phyloP scores from a whole-genome alignment of 495 filamentous ascomycete species.

The Collariella sp. region DNA sequence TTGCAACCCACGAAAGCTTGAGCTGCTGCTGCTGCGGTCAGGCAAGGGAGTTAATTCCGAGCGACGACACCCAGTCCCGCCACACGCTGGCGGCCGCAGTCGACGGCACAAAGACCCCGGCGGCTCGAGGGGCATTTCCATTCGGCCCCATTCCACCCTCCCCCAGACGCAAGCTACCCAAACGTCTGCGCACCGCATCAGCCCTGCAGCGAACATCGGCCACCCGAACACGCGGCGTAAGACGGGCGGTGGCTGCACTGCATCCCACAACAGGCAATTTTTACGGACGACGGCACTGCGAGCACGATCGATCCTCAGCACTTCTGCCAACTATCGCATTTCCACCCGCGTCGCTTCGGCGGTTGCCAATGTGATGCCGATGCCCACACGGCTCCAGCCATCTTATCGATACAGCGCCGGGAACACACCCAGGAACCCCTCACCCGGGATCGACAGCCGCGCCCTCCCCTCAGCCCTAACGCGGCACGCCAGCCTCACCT shows the following conservation, averaged over 20 bases:
- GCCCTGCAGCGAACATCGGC: slow-evolving; percentile 11
- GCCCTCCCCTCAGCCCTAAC: slow-evolving; percentile 9
- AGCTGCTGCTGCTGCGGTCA: not conserved
- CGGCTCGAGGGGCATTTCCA: slow-evolving; percentile 22
- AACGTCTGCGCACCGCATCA: slow-evolving; percentile 12
- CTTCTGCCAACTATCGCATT: not conserved
- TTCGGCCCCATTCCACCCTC: slow-evolving; percentile 17
- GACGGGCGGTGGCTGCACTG: not conserved
- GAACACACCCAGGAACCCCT: slow-evolving; percentile 15
- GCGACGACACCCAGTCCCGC: not conserved
- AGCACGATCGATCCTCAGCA: not conserved
- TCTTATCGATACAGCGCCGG: slow-evolving; percentile 25
- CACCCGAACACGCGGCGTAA: slow-evolving; percentile 2
- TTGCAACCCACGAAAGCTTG: not conserved
- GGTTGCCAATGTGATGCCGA: slow-evolving; percentile 15
- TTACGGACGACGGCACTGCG: not conserved
- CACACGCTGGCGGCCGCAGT: slow-evolving; percentile 2
- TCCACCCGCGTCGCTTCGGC: not conserved
- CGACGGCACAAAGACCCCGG: slow-evolving; percentile 17
- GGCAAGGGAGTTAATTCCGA: not conserved
- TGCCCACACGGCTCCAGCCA: slow-evolving; percentile 3
- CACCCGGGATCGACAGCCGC: slow-evolving; percentile 9
- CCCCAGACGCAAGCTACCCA: not conserved
- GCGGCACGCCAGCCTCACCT: slow-evolving; percentile 16
- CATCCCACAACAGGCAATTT: slow-evolving; percentile 1